Percentiles rank a stretch among this genome's conserved stretches.
Conservation (phyloP, 78 protist genomes). For the Dictyostelium purpureum region DNA sequence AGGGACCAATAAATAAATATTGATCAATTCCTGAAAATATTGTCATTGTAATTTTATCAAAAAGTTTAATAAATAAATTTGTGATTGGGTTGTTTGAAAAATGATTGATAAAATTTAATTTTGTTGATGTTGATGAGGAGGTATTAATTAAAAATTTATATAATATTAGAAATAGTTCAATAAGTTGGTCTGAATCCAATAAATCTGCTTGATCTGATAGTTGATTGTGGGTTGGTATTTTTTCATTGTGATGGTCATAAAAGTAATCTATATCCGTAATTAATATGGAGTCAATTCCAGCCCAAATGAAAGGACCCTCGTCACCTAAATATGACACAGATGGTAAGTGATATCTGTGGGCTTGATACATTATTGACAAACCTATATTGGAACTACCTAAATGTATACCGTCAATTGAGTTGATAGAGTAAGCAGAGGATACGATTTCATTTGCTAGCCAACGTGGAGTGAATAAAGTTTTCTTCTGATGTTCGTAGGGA, state of each 20-base stretch:
- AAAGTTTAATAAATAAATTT: not conserved
- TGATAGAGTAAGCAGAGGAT: not conserved
- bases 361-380: conserved; percentile 42
- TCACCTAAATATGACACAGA: conserved; percentile 23
- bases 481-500: conserved; percentile 43
- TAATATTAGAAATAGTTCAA: too few species aligned
- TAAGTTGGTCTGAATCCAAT: conserved; percentile 10
- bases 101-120: not conserved
- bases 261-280: conserved; percentile 43
- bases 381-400: conserved; percentile 29
- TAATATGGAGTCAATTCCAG: conserved; percentile 17
- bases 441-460: conserved; percentile 24
- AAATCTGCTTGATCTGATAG: conserved; percentile 33
- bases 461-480: conserved; percentile 39
- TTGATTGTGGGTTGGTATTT: conserved; percentile 5
- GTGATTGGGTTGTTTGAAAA: not conserved
- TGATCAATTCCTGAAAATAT: conserved; percentile 40
- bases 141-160: too few species aligned
- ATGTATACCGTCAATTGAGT: not conserved
- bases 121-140: not conserved
- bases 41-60: not conserved
- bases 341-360: conserved; percentile 41
- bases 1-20: conserved; percentile 53
- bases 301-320: conserved; percentile 68
- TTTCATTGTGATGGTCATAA: not conserved